Conservation (phyloP, 768 basidiomycete genomes). For the Xerocomellus dryophilus region DNA sequence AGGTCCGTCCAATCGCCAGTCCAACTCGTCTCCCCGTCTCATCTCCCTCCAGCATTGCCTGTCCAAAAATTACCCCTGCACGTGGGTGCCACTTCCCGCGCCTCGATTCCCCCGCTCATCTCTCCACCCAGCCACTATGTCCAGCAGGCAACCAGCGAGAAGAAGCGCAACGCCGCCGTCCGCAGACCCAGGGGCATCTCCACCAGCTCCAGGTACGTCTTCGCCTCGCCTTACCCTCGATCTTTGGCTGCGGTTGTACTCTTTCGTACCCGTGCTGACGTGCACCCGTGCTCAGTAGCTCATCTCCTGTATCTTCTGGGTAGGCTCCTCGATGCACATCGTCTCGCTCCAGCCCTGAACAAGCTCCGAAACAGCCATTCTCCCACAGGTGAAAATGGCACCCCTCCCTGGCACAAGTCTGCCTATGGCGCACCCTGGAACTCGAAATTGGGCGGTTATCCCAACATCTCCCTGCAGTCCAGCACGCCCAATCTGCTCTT, state of each 20-base stretch:
- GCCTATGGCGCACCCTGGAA: conserved; percentile 27
- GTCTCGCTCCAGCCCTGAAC: conserved; percentile 25
- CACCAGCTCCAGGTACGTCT: conserved; percentile 44
- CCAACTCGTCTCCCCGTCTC: conserved; percentile 1
- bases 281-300: conserved; percentile 12
- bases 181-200: conserved; percentile 69
- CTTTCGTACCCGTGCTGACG: conserved; percentile 30
- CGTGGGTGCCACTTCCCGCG: conserved; percentile 50
- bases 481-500: conserved; percentile 64
- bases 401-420: conserved; percentile 31
- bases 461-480: conserved; percentile 54
- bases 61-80: conserved; percentile 89
- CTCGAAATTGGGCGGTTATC: conserved; percentile 35
- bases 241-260: conserved; percentile 24
- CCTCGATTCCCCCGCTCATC: conserved; percentile 18
- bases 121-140: conserved; percentile 58
- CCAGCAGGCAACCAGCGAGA: conserved; percentile 82
- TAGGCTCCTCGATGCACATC: conserved; percentile 37
- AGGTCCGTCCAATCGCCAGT: conserved; percentile 44
- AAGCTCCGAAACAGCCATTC: conserved; percentile 29
- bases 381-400: conserved; percentile 24
- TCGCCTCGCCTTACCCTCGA: neutral
- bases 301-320: conserved; percentile 35
- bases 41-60: conserved; percentile 62
- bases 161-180: conserved; percentile 60